Evolutionary conservation across 2,329 filamentous ascomycete genomes (phyloP).

Genomic region (Celoporthe dispersa): DNA sequence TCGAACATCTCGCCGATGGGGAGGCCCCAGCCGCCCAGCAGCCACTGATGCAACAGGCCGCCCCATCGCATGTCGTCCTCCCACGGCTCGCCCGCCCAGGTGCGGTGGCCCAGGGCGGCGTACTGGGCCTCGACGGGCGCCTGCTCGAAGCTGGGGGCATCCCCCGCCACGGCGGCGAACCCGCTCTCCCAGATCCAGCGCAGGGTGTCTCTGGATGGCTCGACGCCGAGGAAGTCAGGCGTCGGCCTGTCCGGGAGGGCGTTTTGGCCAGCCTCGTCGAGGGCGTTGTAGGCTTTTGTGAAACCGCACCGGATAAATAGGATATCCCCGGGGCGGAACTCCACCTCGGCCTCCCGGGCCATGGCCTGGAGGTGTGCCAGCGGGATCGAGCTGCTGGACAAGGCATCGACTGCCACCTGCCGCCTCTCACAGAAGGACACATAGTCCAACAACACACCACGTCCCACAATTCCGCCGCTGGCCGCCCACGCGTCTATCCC

Average conservation of each 20-base stretch:
- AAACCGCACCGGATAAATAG: slow-evolving; percentile 17
- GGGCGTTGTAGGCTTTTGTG: slow-evolving; percentile 12
- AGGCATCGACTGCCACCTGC: not conserved
- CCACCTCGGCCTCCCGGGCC: not conserved
- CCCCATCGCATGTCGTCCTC: slow-evolving; percentile 2
- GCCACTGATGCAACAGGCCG: slow-evolving; percentile 36
- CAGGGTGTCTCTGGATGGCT: slow-evolving; percentile 7
- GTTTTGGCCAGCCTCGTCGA: not conserved
- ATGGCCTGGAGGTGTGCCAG: slow-evolving; percentile 13
- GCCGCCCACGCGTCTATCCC: slow-evolving; percentile 17
- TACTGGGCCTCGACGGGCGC: slow-evolving; percentile 45
- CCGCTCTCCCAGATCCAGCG: slow-evolving; percentile 71
- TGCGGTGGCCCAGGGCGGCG: not conserved
- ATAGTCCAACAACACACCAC: slow-evolving; percentile 23
- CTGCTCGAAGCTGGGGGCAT: slow-evolving; percentile 68
- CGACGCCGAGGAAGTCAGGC: slow-evolving; percentile 14
- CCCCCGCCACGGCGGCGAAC: slow-evolving; percentile 68
- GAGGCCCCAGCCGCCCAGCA: slow-evolving; percentile 39
- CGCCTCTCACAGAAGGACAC: slow-evolving; percentile 12
- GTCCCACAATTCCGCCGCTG: slow-evolving; percentile 17
- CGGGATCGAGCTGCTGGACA: slow-evolving; percentile 1
- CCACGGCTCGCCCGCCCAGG: slow-evolving; percentile 5
- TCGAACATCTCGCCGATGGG: slow-evolving; percentile 40
- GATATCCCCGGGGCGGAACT: slow-evolving; percentile 18
- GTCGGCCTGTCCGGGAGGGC: slow-evolving; percentile 14